Base-by-base conservation (phyloP, 106 monocot species). In the Dioscorea dumetorum region DNA sequence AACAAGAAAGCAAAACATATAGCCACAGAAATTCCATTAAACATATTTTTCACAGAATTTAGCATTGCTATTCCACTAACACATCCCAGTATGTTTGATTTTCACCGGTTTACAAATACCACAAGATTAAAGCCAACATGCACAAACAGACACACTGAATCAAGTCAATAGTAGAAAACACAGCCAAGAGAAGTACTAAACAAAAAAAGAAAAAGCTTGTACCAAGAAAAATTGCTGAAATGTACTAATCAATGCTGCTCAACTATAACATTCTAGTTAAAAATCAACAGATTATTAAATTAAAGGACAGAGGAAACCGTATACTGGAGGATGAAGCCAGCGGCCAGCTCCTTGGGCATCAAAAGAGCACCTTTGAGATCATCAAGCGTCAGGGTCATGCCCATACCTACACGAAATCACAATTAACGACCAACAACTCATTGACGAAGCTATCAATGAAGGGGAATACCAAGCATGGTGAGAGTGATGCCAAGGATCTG, bases 321-420 rank as follows among this genome's bases (percentile, higher is more conserved):
- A 71, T 95, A 95, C 64, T 95, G 95, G 49, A 95, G 95, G 35
- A 91, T 16, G 63, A 95, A 95, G 31, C 95, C 95, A 35, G 79
- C 72, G 51, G 76, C 61, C 64, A 91, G 61, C 68, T 95, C 85
- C 79, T 77, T 90, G 49, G 94, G 94, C 94, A 95, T 95, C 80
- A 85, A 56, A 18, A 91, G 59, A 15, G 88, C 95, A 18, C 71
- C 68, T 67, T 50, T 82, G 34, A 95, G 81, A 81, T 95, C 94
- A 56, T 88, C 74, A 17, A 91, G 81, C 15, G 95, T 95, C 63
- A 95, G 57, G 1, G 95, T 91, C 87, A 95, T 95, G 10, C 95
- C 95, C 95, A 95, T 95, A 53, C 94, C 94, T 94, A 49, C 51
- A 57, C 18, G 24, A 50, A 48, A 54, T 6, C 20, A 66, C 2